These are phyloP conservation scores for Solanum ossicruentum DNA, from an alignment of 257 asterid species.

Conservation along the genomic window DNA sequence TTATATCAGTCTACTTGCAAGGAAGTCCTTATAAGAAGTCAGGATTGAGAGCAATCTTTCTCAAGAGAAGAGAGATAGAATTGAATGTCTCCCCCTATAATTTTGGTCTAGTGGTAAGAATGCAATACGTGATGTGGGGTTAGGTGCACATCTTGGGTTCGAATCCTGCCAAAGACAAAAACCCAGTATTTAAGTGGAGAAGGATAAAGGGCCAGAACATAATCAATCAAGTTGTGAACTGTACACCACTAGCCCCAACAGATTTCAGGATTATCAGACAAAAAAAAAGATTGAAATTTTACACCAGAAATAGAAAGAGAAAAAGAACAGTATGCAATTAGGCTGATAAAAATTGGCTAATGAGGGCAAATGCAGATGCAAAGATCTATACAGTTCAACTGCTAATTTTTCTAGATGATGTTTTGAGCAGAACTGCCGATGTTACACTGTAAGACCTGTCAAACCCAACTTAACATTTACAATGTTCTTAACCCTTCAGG, in stretches of 20 bases:
- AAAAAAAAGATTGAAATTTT: background rate
- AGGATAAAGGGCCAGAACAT: background rate
- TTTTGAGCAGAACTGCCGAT: background rate
- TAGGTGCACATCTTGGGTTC: background rate
- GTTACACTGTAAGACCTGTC: background rate
- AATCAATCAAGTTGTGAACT: background rate
- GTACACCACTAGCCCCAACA: background rate
- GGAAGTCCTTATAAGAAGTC: background rate
- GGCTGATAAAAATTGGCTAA: background rate
- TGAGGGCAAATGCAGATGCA: background rate
- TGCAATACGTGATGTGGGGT: background rate
- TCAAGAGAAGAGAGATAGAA: background rate
- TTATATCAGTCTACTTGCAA: background rate
- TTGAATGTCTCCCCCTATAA: background rate
- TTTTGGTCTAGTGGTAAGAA: background rate
- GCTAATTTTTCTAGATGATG: background rate
- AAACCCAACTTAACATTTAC: background rate
- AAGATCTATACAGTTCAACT: background rate
- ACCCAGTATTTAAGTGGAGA: background rate
- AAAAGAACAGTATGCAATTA: background rate
- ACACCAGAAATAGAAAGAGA: background rate
- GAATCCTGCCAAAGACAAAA: background rate
- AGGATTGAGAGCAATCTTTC: background rate
- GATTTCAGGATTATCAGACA: background rate
- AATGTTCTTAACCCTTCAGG: background rate